Evolutionary conservation across 2,329 filamentous ascomycete genomes (phyloP).

Genomic region (Ophiostoma quercus): DNA sequence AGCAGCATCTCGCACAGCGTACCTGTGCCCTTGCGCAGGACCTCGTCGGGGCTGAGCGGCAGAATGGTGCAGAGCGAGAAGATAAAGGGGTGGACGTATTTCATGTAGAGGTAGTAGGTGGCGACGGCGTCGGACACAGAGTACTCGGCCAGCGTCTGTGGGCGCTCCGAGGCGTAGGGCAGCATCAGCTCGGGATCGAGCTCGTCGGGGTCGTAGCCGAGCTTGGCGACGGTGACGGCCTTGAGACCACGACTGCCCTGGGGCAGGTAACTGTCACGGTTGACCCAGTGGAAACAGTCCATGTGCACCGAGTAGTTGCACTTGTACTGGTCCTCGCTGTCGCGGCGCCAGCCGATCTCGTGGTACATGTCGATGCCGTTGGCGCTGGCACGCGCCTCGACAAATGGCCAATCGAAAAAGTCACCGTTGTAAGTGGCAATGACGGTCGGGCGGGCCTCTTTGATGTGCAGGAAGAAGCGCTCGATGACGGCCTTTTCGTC

Average conservation of each 20-base stretch:
- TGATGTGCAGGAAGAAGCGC: slow-evolving; percentile 91
- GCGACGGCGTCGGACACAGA: slow-evolving; percentile 98
- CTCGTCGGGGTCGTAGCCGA: slow-evolving; percentile 97
- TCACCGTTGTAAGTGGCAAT: slow-evolving; percentile 99
- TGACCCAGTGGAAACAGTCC: slow-evolving; percentile 99
- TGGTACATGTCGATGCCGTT: slow-evolving; percentile 99
- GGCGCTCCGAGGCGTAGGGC: slow-evolving; percentile 79
- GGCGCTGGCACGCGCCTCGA: slow-evolving; percentile 86
- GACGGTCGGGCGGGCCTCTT: slow-evolving; percentile 87
- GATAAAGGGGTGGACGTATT: slow-evolving; percentile 99
- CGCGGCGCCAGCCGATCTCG: slow-evolving; percentile 95
- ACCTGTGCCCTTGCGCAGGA: slow-evolving; percentile 89
- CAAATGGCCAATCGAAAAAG: slow-evolving; percentile 99
- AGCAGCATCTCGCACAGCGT: slow-evolving; percentile 99
- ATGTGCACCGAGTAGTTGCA: slow-evolving; percentile 95
- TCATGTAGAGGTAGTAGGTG: slow-evolving; percentile 99
- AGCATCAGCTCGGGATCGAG: slow-evolving; percentile 97
- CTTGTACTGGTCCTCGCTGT: slow-evolving; percentile 92
- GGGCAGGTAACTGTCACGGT: slow-evolving; percentile 93
- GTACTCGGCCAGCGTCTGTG: slow-evolving; percentile 93
- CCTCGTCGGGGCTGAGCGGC: slow-evolving; percentile 86
- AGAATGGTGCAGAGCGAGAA: slow-evolving; percentile 98
- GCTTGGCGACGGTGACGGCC: slow-evolving; percentile 93
- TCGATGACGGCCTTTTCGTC: slow-evolving; percentile 85
- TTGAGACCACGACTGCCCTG: slow-evolving; percentile 97